A percentile compares a stretch with the other conserved stretches of the same genome.
Evolutionary conservation across 1,284 basidiomycete genomes (phyloP).

Genomic region (Phellopilus nigrolimitatus): DNA sequence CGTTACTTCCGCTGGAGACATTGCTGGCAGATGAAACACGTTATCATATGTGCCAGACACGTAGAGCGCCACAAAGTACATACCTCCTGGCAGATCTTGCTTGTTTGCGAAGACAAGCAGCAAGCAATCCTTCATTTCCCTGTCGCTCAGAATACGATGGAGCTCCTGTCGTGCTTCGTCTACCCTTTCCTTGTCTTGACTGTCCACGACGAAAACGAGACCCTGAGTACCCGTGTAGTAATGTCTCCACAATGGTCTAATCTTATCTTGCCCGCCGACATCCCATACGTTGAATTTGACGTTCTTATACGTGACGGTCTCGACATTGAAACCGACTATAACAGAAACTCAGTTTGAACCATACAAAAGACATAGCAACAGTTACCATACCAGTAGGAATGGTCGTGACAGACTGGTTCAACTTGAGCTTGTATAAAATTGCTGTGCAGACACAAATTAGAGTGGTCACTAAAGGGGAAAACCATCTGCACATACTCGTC

Average conservation of each 20-base stretch:
- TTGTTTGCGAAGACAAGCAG: constrained; percentile 99
- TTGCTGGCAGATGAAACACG: constrained; percentile 59
- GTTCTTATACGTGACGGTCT: constrained; percentile 99
- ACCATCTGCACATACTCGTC: constrained; percentile 62
- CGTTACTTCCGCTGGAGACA: constrained; percentile 98
- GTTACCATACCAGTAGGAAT: constrained; percentile 85
- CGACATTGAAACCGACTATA: constrained; percentile 95
- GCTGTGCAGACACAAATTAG: constrained; percentile 44
- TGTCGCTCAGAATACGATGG: constrained; percentile 93
- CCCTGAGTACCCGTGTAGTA: constrained; percentile 99
- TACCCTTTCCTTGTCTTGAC: constrained; percentile 89
- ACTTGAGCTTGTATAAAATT: constrained; percentile 98
- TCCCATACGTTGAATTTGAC: constrained; percentile 99
- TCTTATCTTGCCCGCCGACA: constrained; percentile 99
- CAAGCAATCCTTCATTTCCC: constrained; percentile 98
- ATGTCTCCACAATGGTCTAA: constrained; percentile 96
- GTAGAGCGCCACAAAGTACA: constrained; percentile 25
- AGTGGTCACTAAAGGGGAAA: not conserved
- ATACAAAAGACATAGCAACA: constrained; percentile 18
- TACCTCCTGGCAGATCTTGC: constrained; percentile 96
- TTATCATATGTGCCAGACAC: constrained; percentile 14
- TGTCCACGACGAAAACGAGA: constrained; percentile 94
- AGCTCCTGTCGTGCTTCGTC: constrained; percentile 97
- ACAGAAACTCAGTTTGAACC: constrained; percentile 4
- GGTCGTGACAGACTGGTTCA: constrained; percentile 98